Percentiles rank a stretch among this genome's conserved stretches.
phyloP scores from a whole-genome alignment of 164 flowering plant species.

The Platanus orientalis region DNA sequence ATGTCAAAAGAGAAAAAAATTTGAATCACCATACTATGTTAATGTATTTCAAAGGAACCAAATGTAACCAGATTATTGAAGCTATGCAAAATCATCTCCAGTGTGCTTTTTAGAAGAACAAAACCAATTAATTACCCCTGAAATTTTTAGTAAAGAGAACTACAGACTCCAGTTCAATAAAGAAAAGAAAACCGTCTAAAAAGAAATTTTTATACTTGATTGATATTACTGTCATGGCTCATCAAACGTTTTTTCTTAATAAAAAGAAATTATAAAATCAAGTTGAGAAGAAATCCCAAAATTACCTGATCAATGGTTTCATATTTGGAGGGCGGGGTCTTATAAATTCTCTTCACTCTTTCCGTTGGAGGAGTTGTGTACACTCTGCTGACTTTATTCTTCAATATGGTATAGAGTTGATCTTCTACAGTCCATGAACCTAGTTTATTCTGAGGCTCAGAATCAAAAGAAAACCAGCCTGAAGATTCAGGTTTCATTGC shows the following conservation, averaged over 20 bases:
- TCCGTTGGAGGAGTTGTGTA: conserved; percentile 72
- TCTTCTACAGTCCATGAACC: conserved; percentile 74
- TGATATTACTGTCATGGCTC: no score
- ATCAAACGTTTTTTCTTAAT: not conserved
- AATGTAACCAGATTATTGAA: not conserved
- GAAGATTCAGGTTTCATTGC: conserved; percentile 63
- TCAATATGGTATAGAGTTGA: conserved; percentile 45
- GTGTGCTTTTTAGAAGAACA: not conserved
- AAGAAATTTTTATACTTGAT: no score
- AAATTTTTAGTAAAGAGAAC: no score
- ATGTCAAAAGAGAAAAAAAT: no score
- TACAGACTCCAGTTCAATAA: no score
- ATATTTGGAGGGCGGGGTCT: conserved; percentile 73
- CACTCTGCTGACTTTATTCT: conserved; percentile 66
- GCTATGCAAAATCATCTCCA: not conserved
- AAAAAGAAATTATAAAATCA: not conserved
- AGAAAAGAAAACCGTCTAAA: no score
- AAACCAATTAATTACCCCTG: not conserved
- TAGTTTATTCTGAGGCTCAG: conserved; percentile 40
- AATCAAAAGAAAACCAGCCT: conserved; percentile 57
- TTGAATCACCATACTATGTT: no score
- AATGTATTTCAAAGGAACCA: not conserved
- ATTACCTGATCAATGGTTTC: conserved; percentile 83
- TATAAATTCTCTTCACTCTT: conserved; percentile 53
- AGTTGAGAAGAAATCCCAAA: not conserved